Conservation (phyloP, 83 land plant species). For the Diphasiastrum complanatum region DNA sequence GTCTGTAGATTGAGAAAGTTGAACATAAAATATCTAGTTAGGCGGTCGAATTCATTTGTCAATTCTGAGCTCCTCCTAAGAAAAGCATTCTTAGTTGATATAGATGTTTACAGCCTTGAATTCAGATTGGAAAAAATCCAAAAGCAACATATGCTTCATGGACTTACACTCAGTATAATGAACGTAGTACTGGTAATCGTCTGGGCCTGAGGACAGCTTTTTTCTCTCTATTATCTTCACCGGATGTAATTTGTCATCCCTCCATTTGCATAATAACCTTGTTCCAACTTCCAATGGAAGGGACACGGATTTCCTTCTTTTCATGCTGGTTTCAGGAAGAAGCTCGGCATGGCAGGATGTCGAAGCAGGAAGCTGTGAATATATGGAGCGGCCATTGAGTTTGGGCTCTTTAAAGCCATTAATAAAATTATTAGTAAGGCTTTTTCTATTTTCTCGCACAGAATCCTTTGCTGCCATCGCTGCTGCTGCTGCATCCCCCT, state of each 20-base stretch:
- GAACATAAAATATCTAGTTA: too few species aligned
- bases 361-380: too few species aligned
- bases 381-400: too few species aligned
- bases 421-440: too few species aligned
- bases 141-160: background rate
- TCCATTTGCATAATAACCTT: slow-evolving; percentile 76
- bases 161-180: slow-evolving; percentile 71
- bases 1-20: too few species aligned
- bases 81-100: background rate
- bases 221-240: slow-evolving; percentile 87
- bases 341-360: too few species aligned
- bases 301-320: slow-evolving; percentile 33
- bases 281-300: slow-evolving; percentile 85
- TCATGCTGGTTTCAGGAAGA: background rate
- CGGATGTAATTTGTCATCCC: slow-evolving; percentile 79
- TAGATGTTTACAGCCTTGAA: slow-evolving; percentile 10
- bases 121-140: background rate
- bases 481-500: too few species aligned
- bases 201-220: slow-evolving; percentile 29
- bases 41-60: too few species aligned
- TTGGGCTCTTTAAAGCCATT: too few species aligned
- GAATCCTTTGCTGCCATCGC: too few species aligned
- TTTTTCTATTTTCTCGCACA: too few species aligned
- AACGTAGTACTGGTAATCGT: slow-evolving; percentile 88
- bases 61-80: background rate